Evolutionary conservation across 371 early-diverging fungal species (phyloP).

Genomic region (Syncephalastrum monosporum): DNA sequence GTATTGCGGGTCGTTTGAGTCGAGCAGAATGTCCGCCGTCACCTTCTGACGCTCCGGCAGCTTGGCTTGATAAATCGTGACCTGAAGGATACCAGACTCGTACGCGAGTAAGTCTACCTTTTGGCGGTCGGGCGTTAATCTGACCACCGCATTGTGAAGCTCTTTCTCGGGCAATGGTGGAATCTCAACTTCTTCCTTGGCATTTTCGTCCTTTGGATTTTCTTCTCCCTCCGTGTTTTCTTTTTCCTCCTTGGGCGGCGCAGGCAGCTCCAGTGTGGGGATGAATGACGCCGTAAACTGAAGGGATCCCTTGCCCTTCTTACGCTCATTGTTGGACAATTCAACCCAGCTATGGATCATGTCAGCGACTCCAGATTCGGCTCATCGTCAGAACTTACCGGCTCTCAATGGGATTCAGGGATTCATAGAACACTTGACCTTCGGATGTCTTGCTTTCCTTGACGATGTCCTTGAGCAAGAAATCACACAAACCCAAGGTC

Average conservation of each 20-base stretch:
- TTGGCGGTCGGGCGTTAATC: conserved; percentile 24
- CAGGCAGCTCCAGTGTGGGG: conserved; percentile 66
- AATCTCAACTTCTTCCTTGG: conserved; percentile 6
- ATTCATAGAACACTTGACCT: conserved; percentile 39
- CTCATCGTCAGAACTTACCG: conserved; percentile 7
- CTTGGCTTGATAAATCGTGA: conserved; percentile 34
- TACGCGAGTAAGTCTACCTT: conserved; percentile 39
- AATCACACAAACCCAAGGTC: conserved; percentile 60
- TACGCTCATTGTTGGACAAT: conserved; percentile 58
- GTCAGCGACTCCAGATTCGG: not conserved
- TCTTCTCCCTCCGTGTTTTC: conserved; percentile 12
- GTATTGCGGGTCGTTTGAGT: conserved; percentile 45
- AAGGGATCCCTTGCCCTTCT: conserved; percentile 63
- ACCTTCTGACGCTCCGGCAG: conserved; percentile 22
- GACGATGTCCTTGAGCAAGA: conserved; percentile 40
- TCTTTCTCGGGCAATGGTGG: conserved; percentile 40
- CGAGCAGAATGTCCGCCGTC: conserved; percentile 37
- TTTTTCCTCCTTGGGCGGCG: conserved; percentile 22
- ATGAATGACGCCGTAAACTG: conserved; percentile 69
- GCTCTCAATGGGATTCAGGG: conserved; percentile 36
- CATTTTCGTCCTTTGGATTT: conserved; percentile 3
- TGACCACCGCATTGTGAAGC: conserved; percentile 44
- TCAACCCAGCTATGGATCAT: conserved; percentile 43
- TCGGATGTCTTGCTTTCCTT: conserved; percentile 33
- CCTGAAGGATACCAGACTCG: conserved; percentile 46